Percentiles rank a stretch among this genome's conserved stretches.
These are phyloP conservation scores for Begonia loranthoides DNA, from an alignment of 306 rosid genomes.

Conservation along the genomic window DNA sequence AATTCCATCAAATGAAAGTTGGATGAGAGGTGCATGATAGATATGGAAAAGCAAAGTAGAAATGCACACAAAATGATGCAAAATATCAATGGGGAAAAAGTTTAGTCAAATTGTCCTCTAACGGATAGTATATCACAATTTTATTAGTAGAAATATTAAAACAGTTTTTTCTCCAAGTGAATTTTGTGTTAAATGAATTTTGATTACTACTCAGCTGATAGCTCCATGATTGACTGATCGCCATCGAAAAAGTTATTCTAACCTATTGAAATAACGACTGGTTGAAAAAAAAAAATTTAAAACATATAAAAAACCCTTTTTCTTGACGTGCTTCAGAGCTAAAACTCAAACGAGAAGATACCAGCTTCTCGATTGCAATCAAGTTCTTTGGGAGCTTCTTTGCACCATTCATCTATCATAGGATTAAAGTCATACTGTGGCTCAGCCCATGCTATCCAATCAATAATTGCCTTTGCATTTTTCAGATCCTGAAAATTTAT, in stretches of 20 bases:
- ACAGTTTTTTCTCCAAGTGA: too few relatives aligned
- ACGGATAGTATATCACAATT: too few relatives aligned
- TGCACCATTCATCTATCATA: constrained; percentile 99
- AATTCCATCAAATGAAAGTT: not conserved
- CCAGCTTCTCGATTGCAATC: constrained; percentile 95
- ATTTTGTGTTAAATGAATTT: too few relatives aligned
- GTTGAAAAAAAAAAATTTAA: not conserved
- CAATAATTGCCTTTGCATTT: constrained; percentile 82
- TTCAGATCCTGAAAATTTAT: constrained; percentile 65
- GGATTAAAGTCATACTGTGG: constrained; percentile 92
- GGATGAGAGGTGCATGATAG: too few relatives aligned
- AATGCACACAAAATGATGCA: too few relatives aligned
- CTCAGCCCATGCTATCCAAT: constrained; percentile 99
- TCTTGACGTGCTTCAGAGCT: not conserved
- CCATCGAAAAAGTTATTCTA: too few relatives aligned
- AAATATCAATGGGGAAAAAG: too few relatives aligned
- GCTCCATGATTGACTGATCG: too few relatives aligned
- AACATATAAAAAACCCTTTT: not conserved
- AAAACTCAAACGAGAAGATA: constrained; percentile 21
- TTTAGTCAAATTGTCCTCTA: too few relatives aligned
- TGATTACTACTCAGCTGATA: too few relatives aligned
- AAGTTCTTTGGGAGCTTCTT: constrained; percentile 96
- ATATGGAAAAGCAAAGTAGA: constrained; percentile 4
- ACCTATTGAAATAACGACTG: too few relatives aligned
- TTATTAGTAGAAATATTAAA: too few relatives aligned